Conservation (phyloP, 2,329 filamentous ascomycete species). For the Davidsoniella australis region DNA sequence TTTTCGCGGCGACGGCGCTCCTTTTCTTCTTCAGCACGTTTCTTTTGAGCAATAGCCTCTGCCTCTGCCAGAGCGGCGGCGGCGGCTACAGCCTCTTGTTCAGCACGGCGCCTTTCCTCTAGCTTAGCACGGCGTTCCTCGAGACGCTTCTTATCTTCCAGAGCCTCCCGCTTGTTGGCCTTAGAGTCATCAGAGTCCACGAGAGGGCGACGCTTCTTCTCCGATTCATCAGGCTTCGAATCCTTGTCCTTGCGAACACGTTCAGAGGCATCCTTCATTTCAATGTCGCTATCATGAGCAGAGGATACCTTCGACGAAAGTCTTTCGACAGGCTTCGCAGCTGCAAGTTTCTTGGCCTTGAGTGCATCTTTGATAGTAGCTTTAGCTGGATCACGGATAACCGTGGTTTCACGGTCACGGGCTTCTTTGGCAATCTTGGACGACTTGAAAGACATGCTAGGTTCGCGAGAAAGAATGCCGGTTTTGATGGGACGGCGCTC, state of each 20-base stretch:
- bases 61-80: constrained; percentile 2
- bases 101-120: constrained; percentile 13
- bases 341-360: constrained; percentile 25
- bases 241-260: constrained; percentile 16
- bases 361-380: constrained; percentile 21
- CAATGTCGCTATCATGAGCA: constrained; percentile 33
- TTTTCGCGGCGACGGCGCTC: constrained; percentile 20
- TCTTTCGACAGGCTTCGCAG: constrained; percentile 6
- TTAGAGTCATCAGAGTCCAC: constrained; percentile 22
- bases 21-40: constrained; percentile 18
- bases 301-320: constrained; percentile 20
- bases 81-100: constrained; percentile 4
- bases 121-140: constrained; percentile 14
- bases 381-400: constrained; percentile 16
- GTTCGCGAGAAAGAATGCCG: constrained; percentile 7
- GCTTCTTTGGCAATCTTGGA: constrained; percentile 13
- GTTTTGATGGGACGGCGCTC: constrained; percentile 25
- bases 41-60: constrained; percentile 13
- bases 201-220: constrained; percentile 20
- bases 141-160: constrained; percentile 20
- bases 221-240: constrained; percentile 21
- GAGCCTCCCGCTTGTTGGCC: constrained; percentile 19
- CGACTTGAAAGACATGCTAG: constrained; percentile 3
- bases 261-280: constrained; percentile 30
- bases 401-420: constrained; percentile 8